Conservation (phyloP, 2,329 filamentous ascomycete species). For the Colletotrichum tropicale region DNA sequence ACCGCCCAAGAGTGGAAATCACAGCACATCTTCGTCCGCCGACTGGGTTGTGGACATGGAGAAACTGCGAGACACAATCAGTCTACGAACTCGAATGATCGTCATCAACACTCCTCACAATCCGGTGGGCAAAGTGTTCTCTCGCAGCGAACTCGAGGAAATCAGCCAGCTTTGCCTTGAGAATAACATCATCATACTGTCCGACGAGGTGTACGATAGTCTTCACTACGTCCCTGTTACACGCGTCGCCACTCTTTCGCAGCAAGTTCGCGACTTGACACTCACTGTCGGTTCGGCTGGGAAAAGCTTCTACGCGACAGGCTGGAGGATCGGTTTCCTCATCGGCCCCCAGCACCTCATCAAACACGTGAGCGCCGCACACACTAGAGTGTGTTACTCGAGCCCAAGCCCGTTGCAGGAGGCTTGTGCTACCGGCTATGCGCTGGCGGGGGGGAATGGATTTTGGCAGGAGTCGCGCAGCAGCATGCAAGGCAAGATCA, state of each 20-base stretch:
- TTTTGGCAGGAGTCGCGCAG: conserved; percentile 87
- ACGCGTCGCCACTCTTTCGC: conserved; percentile 88
- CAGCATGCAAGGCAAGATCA: conserved; percentile 91
- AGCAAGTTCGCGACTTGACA: conserved; percentile 85
- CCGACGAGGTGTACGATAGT: conserved; percentile 92
- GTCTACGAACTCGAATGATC: conserved; percentile 91
- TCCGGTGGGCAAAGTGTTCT: conserved; percentile 95
- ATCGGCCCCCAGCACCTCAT: conserved; percentile 89
- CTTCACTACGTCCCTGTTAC: conserved; percentile 96
- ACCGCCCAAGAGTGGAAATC: conserved; percentile 80
- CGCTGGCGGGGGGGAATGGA: conserved; percentile 80
- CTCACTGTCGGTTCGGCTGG: conserved; percentile 94
- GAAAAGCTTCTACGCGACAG: conserved; percentile 98
- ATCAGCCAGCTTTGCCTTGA: conserved; percentile 92
- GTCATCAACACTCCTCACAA: conserved; percentile 90
- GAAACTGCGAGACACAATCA: conserved; percentile 81
- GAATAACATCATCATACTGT: conserved; percentile 91
- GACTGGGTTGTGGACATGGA: conserved; percentile 90
- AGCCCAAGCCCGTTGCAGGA: conserved; percentile 94
- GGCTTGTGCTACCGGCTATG: conserved; percentile 82
- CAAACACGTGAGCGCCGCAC: conserved; percentile 88
- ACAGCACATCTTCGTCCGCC: conserved; percentile 79
- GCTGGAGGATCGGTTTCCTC: conserved; percentile 94
- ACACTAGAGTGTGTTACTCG: conserved; percentile 95
- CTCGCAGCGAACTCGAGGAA: conserved; percentile 77